Percentiles rank a stretch among this genome's conserved stretches.
Evolutionary conservation across 495 filamentous ascomycete genomes (phyloP).

Genomic region (Xylaria castorea): DNA sequence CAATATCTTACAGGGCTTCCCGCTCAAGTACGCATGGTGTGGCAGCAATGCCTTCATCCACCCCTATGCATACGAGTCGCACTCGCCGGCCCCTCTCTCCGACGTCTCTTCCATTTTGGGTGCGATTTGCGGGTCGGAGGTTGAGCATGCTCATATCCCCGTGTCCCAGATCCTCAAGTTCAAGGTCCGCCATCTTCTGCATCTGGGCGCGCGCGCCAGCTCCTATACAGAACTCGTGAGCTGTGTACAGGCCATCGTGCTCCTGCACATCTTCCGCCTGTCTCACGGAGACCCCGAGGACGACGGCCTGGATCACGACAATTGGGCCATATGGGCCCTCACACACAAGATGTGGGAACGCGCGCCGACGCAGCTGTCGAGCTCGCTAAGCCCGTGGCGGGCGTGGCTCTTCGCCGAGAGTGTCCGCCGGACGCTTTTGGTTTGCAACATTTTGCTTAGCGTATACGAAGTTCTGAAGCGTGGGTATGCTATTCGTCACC

Average conservation of each 20-base stretch:
- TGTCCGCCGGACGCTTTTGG: not conserved
- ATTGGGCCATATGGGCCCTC: not conserved
- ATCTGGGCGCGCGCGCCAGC: not conserved
- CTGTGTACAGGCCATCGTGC: not conserved
- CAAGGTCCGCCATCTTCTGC: not conserved
- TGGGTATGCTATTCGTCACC: not conserved
- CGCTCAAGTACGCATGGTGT: not conserved
- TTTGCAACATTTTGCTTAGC: constrained; percentile 1
- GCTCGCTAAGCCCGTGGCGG: not conserved
- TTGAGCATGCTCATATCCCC: not conserved
- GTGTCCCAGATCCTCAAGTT: not conserved
- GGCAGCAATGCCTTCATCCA: not conserved
- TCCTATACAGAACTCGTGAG: constrained; percentile 1
- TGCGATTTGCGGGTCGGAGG: not conserved
- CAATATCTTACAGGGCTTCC: not conserved
- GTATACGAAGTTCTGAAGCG: not conserved
- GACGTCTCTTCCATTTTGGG: not conserved
- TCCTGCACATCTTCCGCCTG: not conserved
- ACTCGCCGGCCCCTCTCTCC: not conserved
- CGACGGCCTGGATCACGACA: not conserved
- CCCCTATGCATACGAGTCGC: not conserved
- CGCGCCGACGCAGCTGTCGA: constrained; percentile 2
- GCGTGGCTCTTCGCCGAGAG: constrained; percentile 6
- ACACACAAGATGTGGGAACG: not conserved
- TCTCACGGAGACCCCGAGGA: not conserved